A percentile compares a stretch with the other conserved stretches of the same genome.
These are phyloP conservation scores for Bretschneidera sinensis DNA, from an alignment of 345 rosid species.

Conservation along the genomic window DNA sequence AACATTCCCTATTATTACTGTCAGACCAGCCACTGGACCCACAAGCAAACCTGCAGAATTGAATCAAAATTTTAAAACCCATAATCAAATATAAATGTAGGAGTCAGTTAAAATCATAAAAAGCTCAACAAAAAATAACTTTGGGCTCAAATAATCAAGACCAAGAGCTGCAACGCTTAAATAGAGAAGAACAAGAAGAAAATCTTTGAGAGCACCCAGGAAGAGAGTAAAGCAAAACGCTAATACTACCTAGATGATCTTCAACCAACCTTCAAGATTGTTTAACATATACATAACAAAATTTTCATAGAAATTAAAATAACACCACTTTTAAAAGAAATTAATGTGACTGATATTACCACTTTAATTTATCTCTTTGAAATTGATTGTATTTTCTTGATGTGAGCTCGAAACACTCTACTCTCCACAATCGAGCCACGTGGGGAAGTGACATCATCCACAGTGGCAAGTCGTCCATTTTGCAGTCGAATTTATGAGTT, in stretches of 20 bases:
- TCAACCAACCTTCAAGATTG: constrained; percentile 33
- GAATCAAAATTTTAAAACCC: constrained; percentile 4
- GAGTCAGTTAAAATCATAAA: neutral
- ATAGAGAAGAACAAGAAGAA: neutral
- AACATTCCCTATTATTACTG: constrained; percentile 57
- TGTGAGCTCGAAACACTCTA: too few relatives aligned
- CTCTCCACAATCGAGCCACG: too few relatives aligned
- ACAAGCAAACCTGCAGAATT: constrained; percentile 51
- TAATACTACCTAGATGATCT: constrained; percentile 44
- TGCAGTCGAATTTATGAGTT: too few relatives aligned
- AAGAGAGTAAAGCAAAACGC: constrained; percentile 65
- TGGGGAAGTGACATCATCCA: too few relatives aligned
- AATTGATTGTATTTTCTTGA: too few relatives aligned
- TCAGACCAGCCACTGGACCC: constrained; percentile 74
- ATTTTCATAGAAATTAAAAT: neutral
- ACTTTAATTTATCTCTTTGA: neutral
- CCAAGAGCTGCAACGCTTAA: neutral
- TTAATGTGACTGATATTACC: neutral
- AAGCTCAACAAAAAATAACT: neutral
- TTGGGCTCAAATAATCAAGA: too few relatives aligned
- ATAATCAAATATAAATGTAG: neutral
- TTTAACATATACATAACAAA: constrained; percentile 26
- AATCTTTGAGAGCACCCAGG: constrained; percentile 81
- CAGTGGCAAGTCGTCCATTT: too few relatives aligned
- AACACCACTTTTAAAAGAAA: constrained; percentile 8